phyloP scores from a whole-genome alignment of 2,329 filamentous ascomycete genomes.

The Colletotrichum simmondsii region DNA sequence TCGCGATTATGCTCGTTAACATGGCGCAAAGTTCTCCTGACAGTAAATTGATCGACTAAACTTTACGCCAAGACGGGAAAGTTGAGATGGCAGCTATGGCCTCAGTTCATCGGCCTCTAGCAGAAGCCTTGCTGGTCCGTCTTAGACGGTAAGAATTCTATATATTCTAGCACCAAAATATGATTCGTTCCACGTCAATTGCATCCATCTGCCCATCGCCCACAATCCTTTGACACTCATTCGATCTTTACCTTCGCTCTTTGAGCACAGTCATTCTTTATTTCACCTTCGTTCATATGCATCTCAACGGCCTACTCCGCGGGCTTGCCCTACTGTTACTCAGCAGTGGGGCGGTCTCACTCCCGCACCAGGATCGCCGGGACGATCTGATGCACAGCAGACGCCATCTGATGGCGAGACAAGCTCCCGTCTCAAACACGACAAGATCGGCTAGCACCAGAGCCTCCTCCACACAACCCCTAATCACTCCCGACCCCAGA shows the following conservation, averaged over 20 bases:
- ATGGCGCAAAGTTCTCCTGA: too few relatives aligned
- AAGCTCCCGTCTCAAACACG: background rate
- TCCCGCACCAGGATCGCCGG: background rate
- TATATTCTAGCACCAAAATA: background rate
- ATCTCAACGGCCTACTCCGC: background rate
- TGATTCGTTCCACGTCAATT: background rate
- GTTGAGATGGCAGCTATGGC: too few relatives aligned
- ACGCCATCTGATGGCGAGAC: background rate
- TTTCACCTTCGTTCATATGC: background rate
- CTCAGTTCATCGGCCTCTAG: too few relatives aligned
- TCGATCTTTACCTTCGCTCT: background rate
- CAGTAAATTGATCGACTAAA: too few relatives aligned
- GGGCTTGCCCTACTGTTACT: background rate
- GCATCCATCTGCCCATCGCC: background rate
- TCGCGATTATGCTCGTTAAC: too few relatives aligned
- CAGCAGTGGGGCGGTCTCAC: background rate
- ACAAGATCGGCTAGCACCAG: background rate
- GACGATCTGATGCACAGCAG: background rate
- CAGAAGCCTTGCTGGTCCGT: too few relatives aligned
- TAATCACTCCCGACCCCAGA: background rate
- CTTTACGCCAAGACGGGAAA: too few relatives aligned
- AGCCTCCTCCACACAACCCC: background rate
- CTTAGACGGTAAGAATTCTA: background rate
- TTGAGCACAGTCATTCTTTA: background rate
- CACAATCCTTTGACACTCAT: background rate